Evolutionary conservation across 208 protist species (phyloP).

Genomic region (Phytomonas sp.): DNA sequence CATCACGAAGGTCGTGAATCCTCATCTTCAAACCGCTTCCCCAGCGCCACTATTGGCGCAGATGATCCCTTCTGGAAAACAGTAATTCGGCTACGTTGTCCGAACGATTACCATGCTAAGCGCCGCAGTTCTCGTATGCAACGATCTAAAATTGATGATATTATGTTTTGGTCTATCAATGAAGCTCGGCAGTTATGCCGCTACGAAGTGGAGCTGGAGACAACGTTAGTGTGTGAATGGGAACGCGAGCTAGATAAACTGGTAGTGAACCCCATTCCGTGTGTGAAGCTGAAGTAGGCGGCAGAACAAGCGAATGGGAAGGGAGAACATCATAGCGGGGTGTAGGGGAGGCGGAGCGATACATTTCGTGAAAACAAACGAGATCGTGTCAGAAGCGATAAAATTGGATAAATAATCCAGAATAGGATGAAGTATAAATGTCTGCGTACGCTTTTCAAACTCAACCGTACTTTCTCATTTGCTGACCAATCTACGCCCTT

Average conservation of each 20-base stretch:
- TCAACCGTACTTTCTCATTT: background rate
- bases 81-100: conserved; percentile 55
- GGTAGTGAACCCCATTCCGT: conserved; percentile 69
- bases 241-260: conserved; percentile 53
- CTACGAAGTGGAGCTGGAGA: conserved; percentile 48
- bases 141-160: background rate
- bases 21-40: background rate
- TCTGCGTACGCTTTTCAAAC: background rate
- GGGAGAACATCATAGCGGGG: background rate
- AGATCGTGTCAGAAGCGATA: background rate
- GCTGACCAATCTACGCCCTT: background rate
- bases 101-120: background rate
- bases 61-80: conserved; percentile 49
- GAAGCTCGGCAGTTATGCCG: conserved; percentile 56
- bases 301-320: background rate
- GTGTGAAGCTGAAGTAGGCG: conserved; percentile 30
- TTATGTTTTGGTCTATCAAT: conserved; percentile 41
- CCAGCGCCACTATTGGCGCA: conserved; percentile 2
- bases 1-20: background rate
- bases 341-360: background rate
- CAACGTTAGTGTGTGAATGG: conserved; percentile 67
- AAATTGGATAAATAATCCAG: background rate
- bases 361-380: background rate
- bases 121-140: background rate
- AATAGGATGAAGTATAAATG: background rate